Evolutionary conservation across 208 protist genomes (phyloP).

Genomic region (Lotmaria passim): DNA sequence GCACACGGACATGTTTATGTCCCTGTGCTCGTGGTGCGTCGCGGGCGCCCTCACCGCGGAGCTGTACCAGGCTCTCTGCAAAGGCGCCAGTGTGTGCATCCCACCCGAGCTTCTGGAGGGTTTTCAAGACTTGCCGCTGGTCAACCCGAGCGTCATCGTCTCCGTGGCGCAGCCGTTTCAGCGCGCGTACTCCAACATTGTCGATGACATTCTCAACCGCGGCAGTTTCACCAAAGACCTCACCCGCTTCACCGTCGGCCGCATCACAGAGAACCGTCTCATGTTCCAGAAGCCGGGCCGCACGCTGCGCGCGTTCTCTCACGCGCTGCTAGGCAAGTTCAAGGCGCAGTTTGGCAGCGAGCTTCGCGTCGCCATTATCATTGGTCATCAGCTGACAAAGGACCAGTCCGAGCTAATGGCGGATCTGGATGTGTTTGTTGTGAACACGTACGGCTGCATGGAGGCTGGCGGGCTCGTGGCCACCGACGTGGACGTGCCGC

Average conservation of each 20-base stretch:
- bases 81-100: conserved; percentile 86
- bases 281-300: conserved; percentile 87
- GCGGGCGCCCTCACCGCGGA: conserved; percentile 80
- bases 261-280: conserved; percentile 87
- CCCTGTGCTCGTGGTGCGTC: conserved; percentile 90
- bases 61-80: conserved; percentile 89
- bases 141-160: conserved; percentile 88
- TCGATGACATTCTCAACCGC: conserved; percentile 89
- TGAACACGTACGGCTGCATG: conserved; percentile 90
- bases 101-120: conserved; percentile 88
- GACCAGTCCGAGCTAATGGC: conserved; percentile 89
- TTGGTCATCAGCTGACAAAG: conserved; percentile 84
- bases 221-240: conserved; percentile 80
- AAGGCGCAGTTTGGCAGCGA: conserved; percentile 89
- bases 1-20: conserved; percentile 92
- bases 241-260: conserved; percentile 83
- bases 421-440: conserved; percentile 89
- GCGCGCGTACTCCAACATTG: conserved; percentile 87
- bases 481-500: conserved; percentile 90
- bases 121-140: conserved; percentile 85
- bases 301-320: conserved; percentile 73
- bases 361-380: conserved; percentile 84
- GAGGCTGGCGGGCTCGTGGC: conserved; percentile 89
- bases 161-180: conserved; percentile 86
- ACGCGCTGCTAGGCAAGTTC: conserved; percentile 85